Evolutionary conservation across 306 rosid genomes (phyloP).

Genomic region (Cucurbita pepo): DNA sequence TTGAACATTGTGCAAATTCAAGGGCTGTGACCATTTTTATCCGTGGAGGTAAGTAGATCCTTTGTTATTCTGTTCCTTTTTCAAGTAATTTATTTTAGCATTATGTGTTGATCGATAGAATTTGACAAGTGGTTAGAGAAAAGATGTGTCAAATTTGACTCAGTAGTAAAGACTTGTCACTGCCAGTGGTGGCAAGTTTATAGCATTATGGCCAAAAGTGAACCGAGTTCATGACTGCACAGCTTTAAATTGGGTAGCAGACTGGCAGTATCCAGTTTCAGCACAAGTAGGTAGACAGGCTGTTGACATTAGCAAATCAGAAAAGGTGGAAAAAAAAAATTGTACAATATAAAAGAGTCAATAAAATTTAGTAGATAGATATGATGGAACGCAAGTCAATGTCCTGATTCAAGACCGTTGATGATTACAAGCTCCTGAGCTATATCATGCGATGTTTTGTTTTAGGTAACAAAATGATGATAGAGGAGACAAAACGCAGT

Average conservation of each 20-base stretch:
- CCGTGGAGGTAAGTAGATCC: conserved; percentile 56
- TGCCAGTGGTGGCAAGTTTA: background rate
- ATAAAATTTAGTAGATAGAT: background rate
- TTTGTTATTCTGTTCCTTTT: background rate
- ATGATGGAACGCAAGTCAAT: background rate
- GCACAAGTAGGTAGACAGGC: background rate
- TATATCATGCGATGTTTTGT: conserved; percentile 4
- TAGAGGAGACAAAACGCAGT: conserved; percentile 98
- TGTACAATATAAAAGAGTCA: background rate
- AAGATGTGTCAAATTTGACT: background rate
- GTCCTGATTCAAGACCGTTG: background rate
- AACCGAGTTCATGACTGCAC: background rate
- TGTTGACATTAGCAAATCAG: background rate
- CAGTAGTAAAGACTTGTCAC: no score
- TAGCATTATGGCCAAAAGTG: background rate
- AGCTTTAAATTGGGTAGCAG: background rate
- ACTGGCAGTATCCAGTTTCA: background rate
- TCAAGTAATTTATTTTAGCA: background rate
- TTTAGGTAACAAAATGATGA: conserved; percentile 90
- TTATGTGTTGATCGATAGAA: background rate
- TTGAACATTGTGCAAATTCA: conserved; percentile 97
- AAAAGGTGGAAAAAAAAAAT: background rate
- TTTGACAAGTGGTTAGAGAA: background rate
- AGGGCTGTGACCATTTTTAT: conserved; percentile 81
- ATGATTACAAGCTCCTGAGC: conserved; percentile 2